Base-by-base conservation (phyloP, 2,329 filamentous ascomycete species). In the Scedosporium apiospermum region DNA sequence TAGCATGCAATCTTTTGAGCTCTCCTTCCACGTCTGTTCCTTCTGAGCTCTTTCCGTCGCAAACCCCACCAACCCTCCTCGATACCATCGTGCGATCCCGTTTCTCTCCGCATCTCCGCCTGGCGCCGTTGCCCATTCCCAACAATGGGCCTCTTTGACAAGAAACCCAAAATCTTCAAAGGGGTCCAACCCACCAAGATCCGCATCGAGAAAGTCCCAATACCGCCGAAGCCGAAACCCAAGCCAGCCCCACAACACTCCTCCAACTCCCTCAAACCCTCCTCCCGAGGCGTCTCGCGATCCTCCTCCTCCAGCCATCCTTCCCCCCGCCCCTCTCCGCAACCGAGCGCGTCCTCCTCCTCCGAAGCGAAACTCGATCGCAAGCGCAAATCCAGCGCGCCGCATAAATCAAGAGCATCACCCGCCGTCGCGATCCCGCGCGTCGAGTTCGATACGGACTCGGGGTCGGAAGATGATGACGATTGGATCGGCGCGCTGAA, bases 151-250 rank as follows among this genome's bases (percentile, higher is more conserved):
- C 60, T 61, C 60, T 61, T 61, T 51, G 60, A 61, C 30, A 61
- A 61, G 49, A 61, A 61, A 23, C 60, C 60, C 27, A 61, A 61
- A 18, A 16, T 55, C 46, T 57, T 55, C n/a, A 51, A 61, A 38
- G 59, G 44, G 16, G 34, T 61, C 44, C 44, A 27, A 38, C 75
- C 77, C 61, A 77, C 79, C 63, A 77, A 76, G 64, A 77, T 83
- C 67, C 78, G 80, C 64, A 79, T 82, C 68, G 80, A 84, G 69
- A 80, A 79, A 66, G 79, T 83, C 63, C 72, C 76, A 61, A 74
- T 82, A 68, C 76, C 76, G 3, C 70, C 73, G 16, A 73, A 75
- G 57, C 74, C 74, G 7, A 74, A 73, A 57, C 71, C 74, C 6
- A 76, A 73, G 66, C 68, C 71, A 38, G 74, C 71, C 63, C 65